Conservation (phyloP, 768 basidiomycete genomes). For the Tulasnella sp. region DNA sequence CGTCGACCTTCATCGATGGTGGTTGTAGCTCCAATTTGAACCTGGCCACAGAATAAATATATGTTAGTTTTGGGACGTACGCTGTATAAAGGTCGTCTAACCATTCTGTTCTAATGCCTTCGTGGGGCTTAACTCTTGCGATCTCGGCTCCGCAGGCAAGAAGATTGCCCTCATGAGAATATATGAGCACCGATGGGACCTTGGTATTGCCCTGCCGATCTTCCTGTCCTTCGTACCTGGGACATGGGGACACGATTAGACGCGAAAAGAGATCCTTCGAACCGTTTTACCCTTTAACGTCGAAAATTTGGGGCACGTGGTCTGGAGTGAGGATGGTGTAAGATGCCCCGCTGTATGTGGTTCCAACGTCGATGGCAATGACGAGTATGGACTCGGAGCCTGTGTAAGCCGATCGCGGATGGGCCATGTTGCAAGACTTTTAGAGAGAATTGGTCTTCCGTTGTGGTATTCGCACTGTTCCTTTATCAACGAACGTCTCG, state of each 20-base stretch:
- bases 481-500: too few relatives aligned
- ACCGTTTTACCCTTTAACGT: not conserved
- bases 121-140: not conserved
- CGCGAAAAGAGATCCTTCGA: too few relatives aligned
- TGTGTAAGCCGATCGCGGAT: not conserved
- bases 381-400: slow-evolving; percentile 8
- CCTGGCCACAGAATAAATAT: not conserved
- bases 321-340: slow-evolving; percentile 28
- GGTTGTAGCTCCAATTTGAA: not conserved
- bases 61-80: too few relatives aligned
- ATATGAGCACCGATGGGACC: not conserved
- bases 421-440: not conserved
- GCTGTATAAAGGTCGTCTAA: not conserved
- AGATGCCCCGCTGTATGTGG: slow-evolving; percentile 31
- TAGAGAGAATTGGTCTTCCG: too few relatives aligned
- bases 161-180: not conserved
- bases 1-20: too few relatives aligned
- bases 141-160: not conserved
- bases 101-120: not conserved
- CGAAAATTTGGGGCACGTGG: not conserved
- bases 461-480: too few relatives aligned
- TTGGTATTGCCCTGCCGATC: not conserved
- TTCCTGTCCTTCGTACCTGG: slow-evolving; percentile 9
- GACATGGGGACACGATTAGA: not conserved
- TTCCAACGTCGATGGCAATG: slow-evolving; percentile 32